Base-by-base conservation (phyloP, 2,329 filamentous ascomycete species). In the Pseudopyrenochaeta lycopersici region DNA sequence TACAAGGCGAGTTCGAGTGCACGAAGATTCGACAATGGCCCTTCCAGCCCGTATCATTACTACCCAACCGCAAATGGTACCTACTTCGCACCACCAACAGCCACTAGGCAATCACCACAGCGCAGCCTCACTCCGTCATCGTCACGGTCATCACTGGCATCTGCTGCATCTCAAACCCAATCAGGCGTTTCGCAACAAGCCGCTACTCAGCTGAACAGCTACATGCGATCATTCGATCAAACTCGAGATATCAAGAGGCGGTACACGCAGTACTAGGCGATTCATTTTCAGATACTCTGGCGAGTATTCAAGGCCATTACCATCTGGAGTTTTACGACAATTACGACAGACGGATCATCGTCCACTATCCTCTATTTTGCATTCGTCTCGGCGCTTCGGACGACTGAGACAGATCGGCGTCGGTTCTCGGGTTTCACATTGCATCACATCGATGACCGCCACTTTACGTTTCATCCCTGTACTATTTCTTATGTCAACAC, bases 161-260 rank as follows among this genome's bases (percentile, higher is more conserved):
- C 92, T 23, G 85, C 86, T 63, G 91, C 88, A 75, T 69, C 69
- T 7, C 67, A 70, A 82, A 80, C 46, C 76, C 62, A 52, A 39
- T 75, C 76, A 18, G 81, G 82, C 64, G 81, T 96, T 60, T 92
- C 92, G 3, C 88, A 90, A 61, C 89, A 90, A 76, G 88, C 90
- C 23, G 87, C 87, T 67, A 88, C 86, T 75, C 92, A 96, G 74
- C 85, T 97, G 31, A 87, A 89, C 71, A 89, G 90, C 63, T 97
- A 97, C 76, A 90, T 91, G 63, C 90, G 89, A 71, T 92, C 90
- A 2, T 97, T 97, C 73, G 93, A 97, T 76, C 90, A 92, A 63
- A 88, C 90, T 52, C 85, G 90, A 77, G 87, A 79, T 83, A 67
- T 75, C 49, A 79, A 78, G 70, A 76, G 79, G 64, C 68, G 77